A percentile compares a stretch with the other conserved stretches of the same genome.
Evolutionary conservation across 2,329 filamentous ascomycete species (phyloP).

Genomic region (Aspergillus sp.): DNA sequence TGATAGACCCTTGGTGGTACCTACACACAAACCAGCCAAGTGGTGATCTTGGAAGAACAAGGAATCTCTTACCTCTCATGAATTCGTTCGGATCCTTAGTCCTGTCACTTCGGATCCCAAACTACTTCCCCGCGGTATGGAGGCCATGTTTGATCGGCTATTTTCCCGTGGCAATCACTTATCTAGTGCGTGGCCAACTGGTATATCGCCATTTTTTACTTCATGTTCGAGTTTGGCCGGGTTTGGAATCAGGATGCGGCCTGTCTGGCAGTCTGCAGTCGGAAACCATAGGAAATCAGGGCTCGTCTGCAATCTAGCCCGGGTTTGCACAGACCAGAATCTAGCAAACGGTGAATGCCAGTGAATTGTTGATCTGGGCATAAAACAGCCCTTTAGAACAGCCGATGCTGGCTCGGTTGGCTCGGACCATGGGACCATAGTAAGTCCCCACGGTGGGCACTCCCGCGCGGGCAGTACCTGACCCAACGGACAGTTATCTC

Average conservation of each 20-base stretch:
- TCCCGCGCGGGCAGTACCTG: constrained; percentile 8
- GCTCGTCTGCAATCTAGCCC: constrained; percentile 21
- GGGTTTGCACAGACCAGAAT: constrained; percentile 28
- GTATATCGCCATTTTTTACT: neutral
- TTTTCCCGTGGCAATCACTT: neutral
- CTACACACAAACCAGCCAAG: neutral
- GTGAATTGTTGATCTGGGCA: neutral
- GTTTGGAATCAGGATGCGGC: constrained; percentile 1
- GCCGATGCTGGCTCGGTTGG: neutral
- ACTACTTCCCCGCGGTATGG: neutral
- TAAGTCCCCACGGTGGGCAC: constrained; percentile 11
- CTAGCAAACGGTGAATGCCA: constrained; percentile 17
- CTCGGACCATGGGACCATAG: constrained; percentile 18
- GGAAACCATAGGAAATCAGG: neutral
- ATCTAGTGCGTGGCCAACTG: neutral
- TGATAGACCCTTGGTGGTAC: neutral
- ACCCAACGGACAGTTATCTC: neutral
- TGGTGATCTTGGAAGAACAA: neutral
- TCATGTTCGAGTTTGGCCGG: neutral
- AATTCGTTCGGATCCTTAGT: neutral
- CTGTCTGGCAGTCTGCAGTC: constrained; percentile 1
- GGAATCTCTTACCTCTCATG: neutral
- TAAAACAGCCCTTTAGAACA: neutral
- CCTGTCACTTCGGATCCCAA: neutral
- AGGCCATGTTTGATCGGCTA: neutral